Evolutionary conservation across 805 yeast genomes (phyloP).

Genomic region (Metschnikowia similis): DNA sequence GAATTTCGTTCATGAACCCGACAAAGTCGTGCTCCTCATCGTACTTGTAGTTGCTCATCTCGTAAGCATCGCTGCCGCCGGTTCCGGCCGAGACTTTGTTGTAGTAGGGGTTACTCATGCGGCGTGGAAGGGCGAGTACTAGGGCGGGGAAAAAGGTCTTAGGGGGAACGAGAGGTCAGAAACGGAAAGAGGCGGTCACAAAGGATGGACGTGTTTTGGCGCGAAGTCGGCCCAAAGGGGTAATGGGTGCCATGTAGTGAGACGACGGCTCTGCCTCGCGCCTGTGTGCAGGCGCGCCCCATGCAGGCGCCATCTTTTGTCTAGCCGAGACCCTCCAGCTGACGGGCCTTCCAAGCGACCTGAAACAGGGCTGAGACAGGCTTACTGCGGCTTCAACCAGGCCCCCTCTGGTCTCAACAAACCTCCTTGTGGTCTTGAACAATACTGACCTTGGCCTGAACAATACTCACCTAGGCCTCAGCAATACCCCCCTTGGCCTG

Average conservation of each 20-base stretch:
- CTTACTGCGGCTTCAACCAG: too few species aligned
- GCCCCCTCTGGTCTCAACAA: too few species aligned
- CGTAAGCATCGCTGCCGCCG: conserved; percentile 8
- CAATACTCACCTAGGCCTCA: too few species aligned
- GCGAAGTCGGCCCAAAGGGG: not conserved
- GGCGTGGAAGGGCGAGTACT: not conserved
- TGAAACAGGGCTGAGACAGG: too few species aligned
- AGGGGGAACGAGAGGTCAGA: not conserved
- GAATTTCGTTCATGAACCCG: conserved; percentile 58
- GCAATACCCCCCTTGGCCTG: too few species aligned
- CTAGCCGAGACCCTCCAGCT: too few species aligned
- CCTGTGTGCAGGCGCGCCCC: not conserved
- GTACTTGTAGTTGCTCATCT: conserved; percentile 16
- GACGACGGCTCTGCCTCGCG: not conserved
- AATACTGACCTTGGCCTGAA: too few species aligned
- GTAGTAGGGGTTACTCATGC: conserved; percentile 36
- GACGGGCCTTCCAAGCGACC: too few species aligned
- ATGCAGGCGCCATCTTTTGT: too few species aligned
- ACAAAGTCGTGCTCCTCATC: conserved; percentile 51
- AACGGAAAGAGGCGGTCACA: not conserved
- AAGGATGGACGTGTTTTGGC: not conserved
- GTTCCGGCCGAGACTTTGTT: conserved; percentile 7
- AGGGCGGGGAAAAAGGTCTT: not conserved
- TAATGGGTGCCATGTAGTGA: not conserved
- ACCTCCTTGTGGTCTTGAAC: too few species aligned